These are phyloP conservation scores for Angophora floribunda DNA, from an alignment of 345 rosid species.

Conservation along the genomic window DNA sequence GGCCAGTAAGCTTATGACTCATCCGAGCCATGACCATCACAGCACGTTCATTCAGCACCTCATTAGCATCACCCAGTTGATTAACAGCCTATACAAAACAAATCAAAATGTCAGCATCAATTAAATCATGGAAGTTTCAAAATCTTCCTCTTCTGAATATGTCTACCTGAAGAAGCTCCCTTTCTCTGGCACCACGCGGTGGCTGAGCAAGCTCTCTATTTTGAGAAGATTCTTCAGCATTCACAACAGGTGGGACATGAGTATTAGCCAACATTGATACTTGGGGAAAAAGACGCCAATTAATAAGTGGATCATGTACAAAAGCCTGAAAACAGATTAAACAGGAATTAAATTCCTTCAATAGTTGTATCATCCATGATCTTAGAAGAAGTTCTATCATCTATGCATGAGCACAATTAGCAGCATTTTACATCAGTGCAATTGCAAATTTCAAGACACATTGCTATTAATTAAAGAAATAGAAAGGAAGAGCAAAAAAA, in stretches of 20 bases:
- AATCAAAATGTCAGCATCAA: not conserved
- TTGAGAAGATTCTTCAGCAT: conserved; percentile 50
- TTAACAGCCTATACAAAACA: conserved; percentile 60
- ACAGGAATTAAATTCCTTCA: not conserved
- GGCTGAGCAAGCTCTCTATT: conserved; percentile 77
- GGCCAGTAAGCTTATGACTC: conserved; percentile 93
- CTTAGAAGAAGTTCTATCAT: not conserved
- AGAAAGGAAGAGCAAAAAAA: not conserved
- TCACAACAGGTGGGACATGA: conserved; percentile 49
- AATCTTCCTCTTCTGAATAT: not conserved
- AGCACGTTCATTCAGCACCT: conserved; percentile 89
- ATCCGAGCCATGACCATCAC: conserved; percentile 93
- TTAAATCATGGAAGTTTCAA: not conserved
- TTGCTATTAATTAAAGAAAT: not conserved
- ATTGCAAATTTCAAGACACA: not conserved
- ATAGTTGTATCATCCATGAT: not conserved
- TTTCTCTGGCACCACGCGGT: conserved; percentile 86
- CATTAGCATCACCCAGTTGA: conserved; percentile 97
- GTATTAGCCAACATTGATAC: conserved; percentile 49
- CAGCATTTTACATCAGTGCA: not conserved
- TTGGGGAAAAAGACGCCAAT: conserved; percentile 99
- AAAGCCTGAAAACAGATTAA: conserved; percentile 54
- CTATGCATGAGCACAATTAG: not conserved
- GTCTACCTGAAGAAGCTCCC: conserved; percentile 87
- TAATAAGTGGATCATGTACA: conserved; percentile 97